These are phyloP conservation scores for Schizonepeta tenuifolia DNA, from an alignment of 257 asterid species.

Conservation along the genomic window DNA sequence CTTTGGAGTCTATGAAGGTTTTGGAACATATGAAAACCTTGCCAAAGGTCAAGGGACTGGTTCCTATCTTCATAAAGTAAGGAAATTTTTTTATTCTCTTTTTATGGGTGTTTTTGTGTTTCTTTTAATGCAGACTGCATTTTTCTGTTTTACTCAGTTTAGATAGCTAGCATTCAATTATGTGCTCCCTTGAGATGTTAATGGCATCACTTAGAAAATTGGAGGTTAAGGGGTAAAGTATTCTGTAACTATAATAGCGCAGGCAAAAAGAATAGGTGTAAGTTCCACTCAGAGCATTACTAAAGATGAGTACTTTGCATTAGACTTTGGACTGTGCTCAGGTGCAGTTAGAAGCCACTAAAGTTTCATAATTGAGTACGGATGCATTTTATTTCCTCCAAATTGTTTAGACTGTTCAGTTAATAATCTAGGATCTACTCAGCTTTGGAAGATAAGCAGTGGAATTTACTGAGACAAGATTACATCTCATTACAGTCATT, in stretches of 20 bases:
- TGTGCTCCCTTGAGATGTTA: not conserved
- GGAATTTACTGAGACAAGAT: not conserved
- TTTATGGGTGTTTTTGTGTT: not conserved
- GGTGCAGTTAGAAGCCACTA: constrained; percentile 24
- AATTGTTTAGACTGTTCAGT: not conserved
- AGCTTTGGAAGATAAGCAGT: constrained; percentile 12
- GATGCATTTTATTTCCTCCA: not conserved
- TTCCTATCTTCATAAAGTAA: constrained; percentile 92
- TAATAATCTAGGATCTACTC: not conserved
- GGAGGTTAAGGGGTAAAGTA: not conserved
- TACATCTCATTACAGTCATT: not conserved
- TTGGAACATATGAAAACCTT: constrained; percentile 75
- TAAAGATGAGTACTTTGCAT: constrained; percentile 17
- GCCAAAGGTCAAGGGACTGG: constrained; percentile 89
- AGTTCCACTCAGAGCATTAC: no score
- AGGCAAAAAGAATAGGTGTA: not conserved
- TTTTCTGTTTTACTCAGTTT: constrained; percentile 11
- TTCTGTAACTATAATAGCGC: not conserved
- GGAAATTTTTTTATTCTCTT: constrained; percentile 27
- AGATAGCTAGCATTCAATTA: not conserved
- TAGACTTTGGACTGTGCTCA: constrained; percentile 13
- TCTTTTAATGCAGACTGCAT: not conserved
- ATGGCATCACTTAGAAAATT: not conserved
- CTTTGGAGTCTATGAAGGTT: constrained; percentile 90
- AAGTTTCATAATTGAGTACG: constrained; percentile 9